These are phyloP conservation scores for Byssothecium circinans DNA, from an alignment of 2,329 filamentous ascomycete species.

Conservation along the genomic window DNA sequence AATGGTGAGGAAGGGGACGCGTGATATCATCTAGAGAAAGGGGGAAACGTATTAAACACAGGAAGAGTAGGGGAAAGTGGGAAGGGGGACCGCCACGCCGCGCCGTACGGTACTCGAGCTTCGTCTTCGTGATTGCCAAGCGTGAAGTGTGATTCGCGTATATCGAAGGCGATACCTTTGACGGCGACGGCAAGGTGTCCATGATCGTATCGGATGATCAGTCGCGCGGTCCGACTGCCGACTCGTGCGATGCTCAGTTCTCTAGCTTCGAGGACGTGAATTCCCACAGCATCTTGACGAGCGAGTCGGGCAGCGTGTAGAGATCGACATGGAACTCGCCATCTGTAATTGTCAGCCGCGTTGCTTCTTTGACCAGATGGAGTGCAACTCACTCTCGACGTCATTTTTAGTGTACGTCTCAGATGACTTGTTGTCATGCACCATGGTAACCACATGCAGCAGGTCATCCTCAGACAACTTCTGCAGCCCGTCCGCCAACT, in stretches of 20 bases:
- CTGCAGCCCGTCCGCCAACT: conserved; percentile 87
- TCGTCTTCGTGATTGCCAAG: no score
- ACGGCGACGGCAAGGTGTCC: no score
- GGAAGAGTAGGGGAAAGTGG: not conserved
- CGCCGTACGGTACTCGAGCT: no score
- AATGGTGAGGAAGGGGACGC: not conserved
- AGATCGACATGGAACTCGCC: conserved; percentile 98
- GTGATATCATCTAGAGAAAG: not conserved
- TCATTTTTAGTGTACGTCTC: conserved; percentile 98
- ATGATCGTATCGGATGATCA: no score
- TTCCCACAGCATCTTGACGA: conserved; percentile 96
- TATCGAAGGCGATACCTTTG: no score
- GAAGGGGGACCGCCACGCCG: no score
- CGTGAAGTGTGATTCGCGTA: no score
- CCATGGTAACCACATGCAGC: conserved; percentile 93
- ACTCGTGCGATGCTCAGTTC: conserved; percentile 17
- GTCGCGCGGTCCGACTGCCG: no score
- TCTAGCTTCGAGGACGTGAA: conserved; percentile 57
- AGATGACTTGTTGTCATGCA: conserved; percentile 92
- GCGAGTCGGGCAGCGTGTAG: conserved; percentile 88
- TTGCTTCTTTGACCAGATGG: no score
- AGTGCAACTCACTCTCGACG: conserved; percentile 83
- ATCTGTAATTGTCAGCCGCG: no score
- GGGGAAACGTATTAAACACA: no score
- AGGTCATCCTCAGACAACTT: conserved; percentile 91